Evolutionary conservation across 2,329 filamentous ascomycete species (phyloP).

Genomic region (Colletotrichum graminicola): DNA sequence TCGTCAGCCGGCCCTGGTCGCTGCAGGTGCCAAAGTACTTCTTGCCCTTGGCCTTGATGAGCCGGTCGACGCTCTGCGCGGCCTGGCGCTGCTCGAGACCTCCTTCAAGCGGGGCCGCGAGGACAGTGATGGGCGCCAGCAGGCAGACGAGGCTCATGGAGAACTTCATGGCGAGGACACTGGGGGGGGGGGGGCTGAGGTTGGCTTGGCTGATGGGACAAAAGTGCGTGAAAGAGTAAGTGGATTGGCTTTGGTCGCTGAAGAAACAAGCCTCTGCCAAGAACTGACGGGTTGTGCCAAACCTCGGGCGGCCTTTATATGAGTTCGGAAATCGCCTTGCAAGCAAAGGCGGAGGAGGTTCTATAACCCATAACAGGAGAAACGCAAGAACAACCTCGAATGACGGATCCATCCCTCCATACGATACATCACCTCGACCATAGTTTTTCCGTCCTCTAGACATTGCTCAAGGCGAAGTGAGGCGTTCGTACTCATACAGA

Average conservation of each 20-base stretch:
- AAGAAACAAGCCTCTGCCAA: not conserved
- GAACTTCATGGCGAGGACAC: constrained; percentile 43
- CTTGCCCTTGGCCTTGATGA: constrained; percentile 73
- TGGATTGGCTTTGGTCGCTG: not conserved
- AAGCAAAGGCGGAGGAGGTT: not conserved
- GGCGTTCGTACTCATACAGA: not conserved
- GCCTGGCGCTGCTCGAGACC: constrained; percentile 54
- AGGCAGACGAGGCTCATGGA: constrained; percentile 50
- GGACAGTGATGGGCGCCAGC: constrained; percentile 53
- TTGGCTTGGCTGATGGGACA: not conserved
- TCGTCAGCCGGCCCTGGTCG: constrained; percentile 65
- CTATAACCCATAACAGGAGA: not conserved
- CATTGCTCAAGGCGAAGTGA: not conserved
- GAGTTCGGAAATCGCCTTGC: too few relatives aligned
- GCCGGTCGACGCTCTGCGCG: constrained; percentile 63
- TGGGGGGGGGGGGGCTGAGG: not conserved
- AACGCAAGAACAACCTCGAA: not conserved
- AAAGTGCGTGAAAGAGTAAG: too few relatives aligned
- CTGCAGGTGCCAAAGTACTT: constrained; percentile 72
- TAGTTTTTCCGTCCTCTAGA: not conserved
- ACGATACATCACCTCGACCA: not conserved
- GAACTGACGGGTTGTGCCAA: not conserved
- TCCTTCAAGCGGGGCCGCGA: constrained; percentile 48
- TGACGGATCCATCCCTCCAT: not conserved
- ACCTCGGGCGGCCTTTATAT: constrained; percentile 6